phyloP scores from a whole-genome alignment of 139 green algal species.

The Astrephomene gubernaculifera region DNA sequence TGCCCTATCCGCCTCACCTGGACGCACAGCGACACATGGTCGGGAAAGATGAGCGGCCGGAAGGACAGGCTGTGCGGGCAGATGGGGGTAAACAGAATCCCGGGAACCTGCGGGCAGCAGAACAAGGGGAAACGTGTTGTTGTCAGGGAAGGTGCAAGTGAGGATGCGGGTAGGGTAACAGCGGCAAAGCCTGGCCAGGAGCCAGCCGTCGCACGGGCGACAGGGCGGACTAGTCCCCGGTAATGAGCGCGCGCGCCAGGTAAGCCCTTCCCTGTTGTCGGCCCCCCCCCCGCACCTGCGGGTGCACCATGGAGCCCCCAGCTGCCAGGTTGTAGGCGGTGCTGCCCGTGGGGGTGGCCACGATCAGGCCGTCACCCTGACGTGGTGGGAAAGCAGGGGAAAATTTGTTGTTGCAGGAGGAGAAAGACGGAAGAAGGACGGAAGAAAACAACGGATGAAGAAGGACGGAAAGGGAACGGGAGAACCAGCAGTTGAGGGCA shows the following conservation, averaged over 20 bases:
- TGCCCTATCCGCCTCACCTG: conserved; percentile 66
- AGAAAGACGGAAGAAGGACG: too few species aligned
- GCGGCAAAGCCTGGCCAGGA: too few species aligned
- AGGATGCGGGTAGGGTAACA: too few species aligned
- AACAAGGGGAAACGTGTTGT: too few species aligned
- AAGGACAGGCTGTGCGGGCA: conserved; percentile 98
- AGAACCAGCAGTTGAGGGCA: too few species aligned
- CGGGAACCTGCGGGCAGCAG: conserved; percentile 74
- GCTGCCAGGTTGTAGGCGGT: conserved; percentile 95
- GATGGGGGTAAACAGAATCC: conserved; percentile 96
- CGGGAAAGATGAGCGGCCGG: conserved; percentile 96
- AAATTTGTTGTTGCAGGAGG: too few species aligned
- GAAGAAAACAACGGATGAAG: too few species aligned
- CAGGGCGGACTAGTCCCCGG: too few species aligned
- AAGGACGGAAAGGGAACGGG: too few species aligned
- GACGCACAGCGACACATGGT: conserved; percentile 88
- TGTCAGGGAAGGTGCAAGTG: too few species aligned
- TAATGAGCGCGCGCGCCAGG: too few species aligned
- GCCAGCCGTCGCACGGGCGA: too few species aligned
- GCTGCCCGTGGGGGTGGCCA: conserved; percentile 91
- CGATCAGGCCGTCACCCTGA: conserved; percentile 90
- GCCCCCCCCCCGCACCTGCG: conserved; percentile 50
- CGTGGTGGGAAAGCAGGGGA: not conserved
- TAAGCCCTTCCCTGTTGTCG: not conserved
- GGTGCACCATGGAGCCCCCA: conserved; percentile 86